A percentile compares a stretch with the other conserved stretches of the same genome.
These are phyloP conservation scores for Ambrosiella xylebori DNA, from an alignment of 2,329 filamentous ascomycete species.

Conservation along the genomic window DNA sequence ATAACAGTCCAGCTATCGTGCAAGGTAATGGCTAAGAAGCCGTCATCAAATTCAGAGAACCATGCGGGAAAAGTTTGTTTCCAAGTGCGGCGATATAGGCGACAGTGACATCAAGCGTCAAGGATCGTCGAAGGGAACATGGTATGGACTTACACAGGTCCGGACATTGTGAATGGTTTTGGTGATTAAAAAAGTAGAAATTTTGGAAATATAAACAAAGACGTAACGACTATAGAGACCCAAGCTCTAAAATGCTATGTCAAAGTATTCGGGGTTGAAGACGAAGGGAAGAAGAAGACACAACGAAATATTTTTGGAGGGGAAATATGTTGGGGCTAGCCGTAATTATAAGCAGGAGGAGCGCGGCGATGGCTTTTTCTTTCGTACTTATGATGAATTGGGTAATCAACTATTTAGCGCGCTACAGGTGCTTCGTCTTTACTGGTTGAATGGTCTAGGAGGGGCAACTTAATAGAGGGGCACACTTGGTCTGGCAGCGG, in stretches of 20 bases:
- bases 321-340: constrained; percentile 9
- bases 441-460: not conserved
- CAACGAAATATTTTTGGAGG: constrained; percentile 2
- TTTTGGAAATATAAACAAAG: not conserved
- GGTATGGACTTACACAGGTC: constrained; percentile 43
- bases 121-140: not conserved
- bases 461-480: not conserved
- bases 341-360: constrained; percentile 8
- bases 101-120: not conserved
- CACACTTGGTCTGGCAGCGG: not conserved
- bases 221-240: constrained; percentile 7
- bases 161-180: constrained; percentile 38
- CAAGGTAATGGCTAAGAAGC: no score
- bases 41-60: not conserved
- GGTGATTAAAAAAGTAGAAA: constrained; percentile 2
- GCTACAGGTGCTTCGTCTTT: not conserved
- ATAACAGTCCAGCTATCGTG: no score
- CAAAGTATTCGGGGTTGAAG: constrained; percentile 1
- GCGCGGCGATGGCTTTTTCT: not conserved
- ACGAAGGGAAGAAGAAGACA: constrained; percentile 3
- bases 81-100: not conserved
- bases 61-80: not conserved
- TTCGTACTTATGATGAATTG: not conserved
- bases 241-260: constrained; percentile 12
- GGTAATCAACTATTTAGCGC: not conserved